phyloP scores from a whole-genome alignment of 2,329 filamentous ascomycete species.

The Alternaria sp. region DNA sequence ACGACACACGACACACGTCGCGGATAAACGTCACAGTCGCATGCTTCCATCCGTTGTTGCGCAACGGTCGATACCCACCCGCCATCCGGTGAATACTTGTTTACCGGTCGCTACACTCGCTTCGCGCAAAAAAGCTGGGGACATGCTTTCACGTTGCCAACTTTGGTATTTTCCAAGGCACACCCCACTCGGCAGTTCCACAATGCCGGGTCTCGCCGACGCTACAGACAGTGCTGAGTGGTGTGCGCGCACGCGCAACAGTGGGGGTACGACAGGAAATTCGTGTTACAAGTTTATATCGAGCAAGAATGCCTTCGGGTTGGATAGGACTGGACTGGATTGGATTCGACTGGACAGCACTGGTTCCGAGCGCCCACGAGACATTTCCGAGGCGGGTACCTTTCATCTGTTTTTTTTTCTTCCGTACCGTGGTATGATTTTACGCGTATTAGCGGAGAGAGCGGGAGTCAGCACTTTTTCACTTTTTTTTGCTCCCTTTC shows the following conservation, averaged over 20 bases:
- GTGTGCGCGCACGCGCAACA: neutral
- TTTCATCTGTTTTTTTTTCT: neutral
- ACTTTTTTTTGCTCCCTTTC: neutral
- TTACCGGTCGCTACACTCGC: neutral
- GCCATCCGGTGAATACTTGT: conserved; percentile 9
- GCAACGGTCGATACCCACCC: neutral
- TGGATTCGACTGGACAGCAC: too few species aligned
- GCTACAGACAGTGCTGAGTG: neutral
- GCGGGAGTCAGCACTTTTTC: neutral
- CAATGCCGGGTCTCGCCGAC: conserved; percentile 22
- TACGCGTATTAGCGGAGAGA: conserved; percentile 11
- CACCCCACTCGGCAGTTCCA: conserved; percentile 9
- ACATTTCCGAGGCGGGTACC: neutral
- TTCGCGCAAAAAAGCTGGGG: neutral
- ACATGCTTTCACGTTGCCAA: neutral
- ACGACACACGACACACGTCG: conserved; percentile 4
- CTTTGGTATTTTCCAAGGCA: neutral
- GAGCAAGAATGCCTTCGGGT: neutral
- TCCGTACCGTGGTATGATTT: neutral
- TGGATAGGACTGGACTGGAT: too few species aligned
- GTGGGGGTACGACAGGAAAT: conserved; percentile 1
- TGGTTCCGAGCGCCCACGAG: neutral
- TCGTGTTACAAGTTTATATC: conserved; percentile 9
- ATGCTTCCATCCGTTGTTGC: neutral
- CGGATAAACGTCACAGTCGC: neutral